Percentiles rank a stretch among this genome's conserved stretches.
Evolutionary conservation across 257 asterid species (phyloP).

Genomic region (Nicotiana tabacum): DNA sequence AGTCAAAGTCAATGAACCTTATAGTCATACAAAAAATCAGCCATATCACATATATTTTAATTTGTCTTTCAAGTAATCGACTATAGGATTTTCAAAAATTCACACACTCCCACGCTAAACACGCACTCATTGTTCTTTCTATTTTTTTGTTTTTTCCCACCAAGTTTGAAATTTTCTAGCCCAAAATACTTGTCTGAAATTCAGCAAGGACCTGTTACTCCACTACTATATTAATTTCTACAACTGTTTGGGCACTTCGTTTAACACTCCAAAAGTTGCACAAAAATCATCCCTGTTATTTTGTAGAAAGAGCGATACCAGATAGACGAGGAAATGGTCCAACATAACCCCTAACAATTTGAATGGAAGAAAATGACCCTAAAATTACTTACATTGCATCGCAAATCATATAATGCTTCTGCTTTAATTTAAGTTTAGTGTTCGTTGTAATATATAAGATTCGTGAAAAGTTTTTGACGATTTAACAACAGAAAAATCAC

Average conservation of each 20-base stretch:
- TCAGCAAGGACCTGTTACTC: background rate
- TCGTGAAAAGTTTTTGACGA: background rate
- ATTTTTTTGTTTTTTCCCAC: background rate
- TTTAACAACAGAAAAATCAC: background rate
- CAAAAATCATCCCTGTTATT: background rate
- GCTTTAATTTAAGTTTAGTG: background rate
- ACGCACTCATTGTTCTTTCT: background rate
- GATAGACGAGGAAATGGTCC: background rate
- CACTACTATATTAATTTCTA: background rate
- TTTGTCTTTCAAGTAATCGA: background rate
- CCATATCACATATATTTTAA: no score
- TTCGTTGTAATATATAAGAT: no score
- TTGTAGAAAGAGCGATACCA: background rate
- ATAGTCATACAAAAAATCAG: background rate
- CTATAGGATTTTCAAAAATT: background rate
- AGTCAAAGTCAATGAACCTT: background rate
- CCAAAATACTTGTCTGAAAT: background rate
- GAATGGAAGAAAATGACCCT: no score
- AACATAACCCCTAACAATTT: no score
- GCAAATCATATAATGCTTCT: no score
- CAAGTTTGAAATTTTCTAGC: background rate
- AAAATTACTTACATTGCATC: background rate
- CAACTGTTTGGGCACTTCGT: background rate
- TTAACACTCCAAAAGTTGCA: background rate
- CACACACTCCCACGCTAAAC: background rate